Percentiles rank a stretch among this genome's conserved stretches.
phyloP scores from a whole-genome alignment of 805 yeast genomes.

The Candida sithepensis region DNA sequence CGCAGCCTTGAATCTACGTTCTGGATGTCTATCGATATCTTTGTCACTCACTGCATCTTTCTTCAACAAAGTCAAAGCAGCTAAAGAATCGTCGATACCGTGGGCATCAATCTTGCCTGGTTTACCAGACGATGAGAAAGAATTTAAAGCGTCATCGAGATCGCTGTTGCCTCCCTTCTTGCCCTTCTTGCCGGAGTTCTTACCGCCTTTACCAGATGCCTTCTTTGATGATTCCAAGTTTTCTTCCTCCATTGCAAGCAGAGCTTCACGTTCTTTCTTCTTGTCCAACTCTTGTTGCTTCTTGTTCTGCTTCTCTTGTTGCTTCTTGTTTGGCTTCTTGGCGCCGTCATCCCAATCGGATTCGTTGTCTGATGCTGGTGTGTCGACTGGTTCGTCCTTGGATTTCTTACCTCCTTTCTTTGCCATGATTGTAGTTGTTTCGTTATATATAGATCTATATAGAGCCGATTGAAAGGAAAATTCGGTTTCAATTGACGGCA shows the following conservation, averaged over 20 bases:
- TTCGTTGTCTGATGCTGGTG: constrained; percentile 43
- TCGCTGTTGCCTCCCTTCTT: constrained; percentile 38
- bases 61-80: constrained; percentile 66
- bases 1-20: constrained; percentile 84
- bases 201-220: constrained; percentile 39
- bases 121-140: constrained; percentile 38
- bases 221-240: constrained; percentile 48
- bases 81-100: constrained; percentile 75
- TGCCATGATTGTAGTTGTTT: constrained; percentile 17
- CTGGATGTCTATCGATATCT: constrained; percentile 83
- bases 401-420: constrained; percentile 38
- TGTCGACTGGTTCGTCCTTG: constrained; percentile 42
- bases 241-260: constrained; percentile 60
- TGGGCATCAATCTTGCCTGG: constrained; percentile 54
- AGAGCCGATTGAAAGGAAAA: neutral
- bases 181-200: constrained; percentile 48
- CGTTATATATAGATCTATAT: no score
- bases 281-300: constrained; percentile 72
- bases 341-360: constrained; percentile 67
- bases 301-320: constrained; percentile 63
- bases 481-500: neutral
- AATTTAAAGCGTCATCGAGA: constrained; percentile 64
- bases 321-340: constrained; percentile 66
- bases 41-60: constrained; percentile 53
- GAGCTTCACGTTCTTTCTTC: constrained; percentile 78